A percentile compares a stretch with the other conserved stretches of the same genome.
phyloP scores from a whole-genome alignment of 2,329 filamentous ascomycete species.

The Diaporthe ampelina region DNA sequence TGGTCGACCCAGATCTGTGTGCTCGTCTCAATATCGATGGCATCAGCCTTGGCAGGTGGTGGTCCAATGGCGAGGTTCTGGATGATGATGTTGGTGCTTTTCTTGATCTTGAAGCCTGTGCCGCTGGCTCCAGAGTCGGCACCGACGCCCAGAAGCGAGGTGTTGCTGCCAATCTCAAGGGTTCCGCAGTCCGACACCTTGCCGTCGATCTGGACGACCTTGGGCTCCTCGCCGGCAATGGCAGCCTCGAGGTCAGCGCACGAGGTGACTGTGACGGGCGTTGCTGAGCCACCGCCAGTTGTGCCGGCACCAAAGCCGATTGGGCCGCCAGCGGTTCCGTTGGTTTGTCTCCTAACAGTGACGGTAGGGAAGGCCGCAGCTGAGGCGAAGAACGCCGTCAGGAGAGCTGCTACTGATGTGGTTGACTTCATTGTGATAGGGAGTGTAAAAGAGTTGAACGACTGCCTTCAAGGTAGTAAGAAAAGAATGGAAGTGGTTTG shows the following conservation, averaged over 20 bases:
- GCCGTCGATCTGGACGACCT: conserved; percentile 25
- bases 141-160: conserved; percentile 2
- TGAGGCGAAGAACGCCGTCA: conserved; percentile 14
- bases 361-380: neutral
- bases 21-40: conserved; percentile 52
- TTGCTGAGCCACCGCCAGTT: conserved; percentile 5
- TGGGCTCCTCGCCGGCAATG: neutral
- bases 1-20: conserved; percentile 68
- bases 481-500: neutral
- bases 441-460: neutral
- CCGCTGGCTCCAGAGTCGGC: conserved; percentile 20
- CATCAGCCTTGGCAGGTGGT: conserved; percentile 55
- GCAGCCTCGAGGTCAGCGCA: conserved; percentile 20
- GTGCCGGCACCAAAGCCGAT: conserved; percentile 17
- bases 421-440: conserved; percentile 4
- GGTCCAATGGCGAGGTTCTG: conserved; percentile 59
- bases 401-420: conserved; percentile 14
- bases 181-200: neutral
- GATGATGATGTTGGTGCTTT: conserved; percentile 59
- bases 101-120: conserved; percentile 10
- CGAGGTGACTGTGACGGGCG: neutral
- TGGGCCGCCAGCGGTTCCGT: conserved; percentile 13
- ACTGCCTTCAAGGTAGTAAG: neutral
- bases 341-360: neutral
- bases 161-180: conserved; percentile 15